Conservation (phyloP, 345 rosid species). For the Noccaea caerulescens region DNA sequence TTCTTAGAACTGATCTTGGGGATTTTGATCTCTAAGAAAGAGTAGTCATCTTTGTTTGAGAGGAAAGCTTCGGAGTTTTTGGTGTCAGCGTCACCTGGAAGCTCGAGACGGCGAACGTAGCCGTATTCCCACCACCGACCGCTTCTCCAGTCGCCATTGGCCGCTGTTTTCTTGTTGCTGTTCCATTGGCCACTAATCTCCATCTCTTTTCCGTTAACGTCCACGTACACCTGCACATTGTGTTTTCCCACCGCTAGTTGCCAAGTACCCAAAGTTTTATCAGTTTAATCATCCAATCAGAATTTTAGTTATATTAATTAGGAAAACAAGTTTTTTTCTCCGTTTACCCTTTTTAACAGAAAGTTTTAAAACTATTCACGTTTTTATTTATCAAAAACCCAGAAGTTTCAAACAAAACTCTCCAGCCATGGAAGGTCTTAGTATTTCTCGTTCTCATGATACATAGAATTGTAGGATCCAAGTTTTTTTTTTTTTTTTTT, state of each 20-base stretch:
- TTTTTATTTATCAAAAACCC: no score
- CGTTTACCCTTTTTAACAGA: no score
- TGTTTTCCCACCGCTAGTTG: constrained; percentile 47
- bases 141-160: constrained; percentile 72
- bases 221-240: constrained; percentile 52
- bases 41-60: constrained; percentile 43
- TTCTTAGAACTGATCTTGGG: constrained; percentile 50
- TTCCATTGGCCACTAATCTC: constrained; percentile 82
- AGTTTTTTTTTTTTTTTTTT: no score
- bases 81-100: constrained; percentile 78
- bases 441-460: no score
- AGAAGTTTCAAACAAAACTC: no score
- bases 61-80: constrained; percentile 54
- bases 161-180: constrained; percentile 47
- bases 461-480: no score
- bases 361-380: no score
- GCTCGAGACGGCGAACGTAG: constrained; percentile 80
- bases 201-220: constrained; percentile 63
- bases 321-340: no score
- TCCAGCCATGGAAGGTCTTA: no score
- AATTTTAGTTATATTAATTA: no score
- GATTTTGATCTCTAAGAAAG: constrained; percentile 63
- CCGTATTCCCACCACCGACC: constrained; percentile 89
- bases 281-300: neutral
- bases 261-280: constrained; percentile 21